phyloP scores from a whole-genome alignment of 2,329 filamentous ascomycete genomes.

The Trichoderma hamatum region DNA sequence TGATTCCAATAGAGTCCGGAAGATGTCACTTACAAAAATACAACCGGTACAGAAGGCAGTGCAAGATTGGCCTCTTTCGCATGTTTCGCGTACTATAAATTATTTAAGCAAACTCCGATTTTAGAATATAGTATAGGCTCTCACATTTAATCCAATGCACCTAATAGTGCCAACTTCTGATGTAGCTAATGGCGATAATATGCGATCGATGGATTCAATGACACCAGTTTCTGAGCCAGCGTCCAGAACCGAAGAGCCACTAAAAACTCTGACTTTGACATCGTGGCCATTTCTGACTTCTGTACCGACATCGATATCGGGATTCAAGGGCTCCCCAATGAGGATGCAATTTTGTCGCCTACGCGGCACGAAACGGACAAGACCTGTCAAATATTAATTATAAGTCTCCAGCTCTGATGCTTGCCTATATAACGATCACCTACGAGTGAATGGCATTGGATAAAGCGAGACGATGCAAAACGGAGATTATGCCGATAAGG shows the following conservation, averaged over 20 bases:
- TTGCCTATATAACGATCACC: background rate
- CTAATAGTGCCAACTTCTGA: background rate
- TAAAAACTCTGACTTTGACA: background rate
- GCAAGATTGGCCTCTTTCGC: background rate
- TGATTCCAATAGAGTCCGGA: background rate
- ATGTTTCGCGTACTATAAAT: background rate
- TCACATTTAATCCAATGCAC: background rate
- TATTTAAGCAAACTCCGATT: background rate
- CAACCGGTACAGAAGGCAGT: background rate
- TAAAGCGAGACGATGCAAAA: too few relatives aligned
- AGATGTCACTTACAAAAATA: background rate
- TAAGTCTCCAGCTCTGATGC: background rate
- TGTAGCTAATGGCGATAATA: background rate
- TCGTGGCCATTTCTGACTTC: background rate
- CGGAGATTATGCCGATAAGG: background rate
- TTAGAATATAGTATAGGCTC: background rate
- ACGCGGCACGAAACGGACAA: background rate
- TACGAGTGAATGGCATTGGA: background rate
- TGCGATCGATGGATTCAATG: background rate
- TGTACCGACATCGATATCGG: background rate
- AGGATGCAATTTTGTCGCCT: background rate
- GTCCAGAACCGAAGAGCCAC: background rate
- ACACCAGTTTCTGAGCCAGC: background rate
- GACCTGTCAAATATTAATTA: background rate
- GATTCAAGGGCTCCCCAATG: background rate